Evolutionary conservation across 495 filamentous ascomycete species (phyloP).

Genomic region (Hypoxylon lienhwacheense): DNA sequence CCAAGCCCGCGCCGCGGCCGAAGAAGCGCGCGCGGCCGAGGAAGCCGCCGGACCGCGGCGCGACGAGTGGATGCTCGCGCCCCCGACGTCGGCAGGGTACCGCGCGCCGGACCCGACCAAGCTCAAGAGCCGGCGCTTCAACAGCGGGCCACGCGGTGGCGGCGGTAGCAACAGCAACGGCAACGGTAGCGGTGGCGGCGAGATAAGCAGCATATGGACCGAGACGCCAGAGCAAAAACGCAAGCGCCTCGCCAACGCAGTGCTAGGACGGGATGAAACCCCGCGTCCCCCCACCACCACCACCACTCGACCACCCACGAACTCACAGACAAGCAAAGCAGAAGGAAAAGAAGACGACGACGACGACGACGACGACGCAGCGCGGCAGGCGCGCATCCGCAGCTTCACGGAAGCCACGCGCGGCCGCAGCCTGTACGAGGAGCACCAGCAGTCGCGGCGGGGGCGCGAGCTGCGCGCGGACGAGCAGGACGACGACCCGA

Average conservation of each 20-base stretch:
- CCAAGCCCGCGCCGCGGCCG: conserved; percentile 25
- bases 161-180: conserved; percentile 5
- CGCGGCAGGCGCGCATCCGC: conserved; percentile 40
- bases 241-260: conserved; percentile 75
- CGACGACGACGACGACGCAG: conserved; percentile 46
- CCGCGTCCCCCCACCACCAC: not conserved
- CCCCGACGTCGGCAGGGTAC: conserved; percentile 65
- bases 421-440: conserved; percentile 64
- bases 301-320: no score
- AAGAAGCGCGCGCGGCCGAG: conserved; percentile 29
- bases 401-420: conserved; percentile 53
- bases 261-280: conserved; percentile 66
- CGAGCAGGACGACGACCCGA: conserved; percentile 87
- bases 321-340: not conserved
- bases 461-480: conserved; percentile 25
- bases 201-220: conserved; percentile 74
- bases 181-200: conserved; percentile 50
- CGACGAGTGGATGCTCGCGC: conserved; percentile 94
- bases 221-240: conserved; percentile 90
- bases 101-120: conserved; percentile 80
- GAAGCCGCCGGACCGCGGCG: conserved; percentile 50
- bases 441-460: conserved; percentile 51
- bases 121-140: conserved; percentile 80
- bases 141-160: conserved; percentile 54
- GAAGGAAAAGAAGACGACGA: not conserved